A percentile compares a stretch with the other conserved stretches of the same genome.
These are phyloP conservation scores for Leptodontidium sp. DNA, from an alignment of 2,329 filamentous ascomycete genomes.

Conservation along the genomic window DNA sequence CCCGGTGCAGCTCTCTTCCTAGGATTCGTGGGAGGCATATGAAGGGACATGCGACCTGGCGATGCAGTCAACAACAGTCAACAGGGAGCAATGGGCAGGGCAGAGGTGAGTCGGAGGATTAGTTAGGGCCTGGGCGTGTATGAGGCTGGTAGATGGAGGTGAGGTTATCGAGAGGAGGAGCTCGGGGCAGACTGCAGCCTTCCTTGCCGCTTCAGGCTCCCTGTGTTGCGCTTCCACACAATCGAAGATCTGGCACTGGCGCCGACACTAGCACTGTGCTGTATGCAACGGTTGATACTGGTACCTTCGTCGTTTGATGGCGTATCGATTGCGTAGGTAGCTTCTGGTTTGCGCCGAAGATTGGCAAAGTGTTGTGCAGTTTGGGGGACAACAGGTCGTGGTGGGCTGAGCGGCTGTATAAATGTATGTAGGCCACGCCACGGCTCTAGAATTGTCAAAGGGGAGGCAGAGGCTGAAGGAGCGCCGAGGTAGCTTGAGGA, in stretches of 20 bases:
- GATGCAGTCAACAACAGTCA: conserved; percentile 20
- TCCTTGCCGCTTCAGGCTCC: conserved; percentile 38
- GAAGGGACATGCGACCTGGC: conserved; percentile 35
- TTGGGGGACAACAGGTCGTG: conserved; percentile 26
- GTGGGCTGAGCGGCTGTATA: conserved; percentile 19
- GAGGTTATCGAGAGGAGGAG: conserved; percentile 13
- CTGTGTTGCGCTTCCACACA: conserved; percentile 26
- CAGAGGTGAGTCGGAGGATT: neutral
- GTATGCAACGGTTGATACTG: conserved; percentile 13
- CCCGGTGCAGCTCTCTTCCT: conserved; percentile 81
- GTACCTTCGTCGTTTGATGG: conserved; percentile 23
- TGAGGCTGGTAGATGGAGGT: conserved; percentile 23
- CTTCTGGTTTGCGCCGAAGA: conserved; percentile 37
- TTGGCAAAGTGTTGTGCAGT: conserved; percentile 28
- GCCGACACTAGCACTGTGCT: neutral
- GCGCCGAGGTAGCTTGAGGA: conserved; percentile 36
- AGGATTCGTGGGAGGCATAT: conserved; percentile 55
- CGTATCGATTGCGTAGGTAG: conserved; percentile 30
- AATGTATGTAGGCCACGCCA: conserved; percentile 36
- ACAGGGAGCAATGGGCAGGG: neutral
- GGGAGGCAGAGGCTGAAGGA: conserved; percentile 33
- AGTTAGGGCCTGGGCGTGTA: no score
- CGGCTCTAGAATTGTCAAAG: conserved; percentile 27
- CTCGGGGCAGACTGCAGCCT: conserved; percentile 46
- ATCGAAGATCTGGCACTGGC: conserved; percentile 27